A percentile compares a stretch with the other conserved stretches of the same genome.
Conservation (phyloP, 2,329 filamentous ascomycete species). For the Akanthomyces dipterigenus region DNA sequence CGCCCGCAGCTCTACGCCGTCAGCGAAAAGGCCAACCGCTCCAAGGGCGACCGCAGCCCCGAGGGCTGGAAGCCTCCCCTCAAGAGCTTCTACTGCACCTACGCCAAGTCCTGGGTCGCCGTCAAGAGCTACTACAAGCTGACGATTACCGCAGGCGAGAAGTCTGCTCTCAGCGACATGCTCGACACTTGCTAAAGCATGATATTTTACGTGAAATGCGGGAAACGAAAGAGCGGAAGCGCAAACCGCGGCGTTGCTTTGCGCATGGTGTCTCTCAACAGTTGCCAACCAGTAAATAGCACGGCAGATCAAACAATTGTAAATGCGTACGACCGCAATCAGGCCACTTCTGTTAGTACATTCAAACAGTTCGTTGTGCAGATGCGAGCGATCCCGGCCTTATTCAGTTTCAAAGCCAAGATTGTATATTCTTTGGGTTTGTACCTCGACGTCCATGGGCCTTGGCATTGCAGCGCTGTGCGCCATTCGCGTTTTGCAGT, state of each 20-base stretch:
- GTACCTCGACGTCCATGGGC: neutral
- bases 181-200: constrained; percentile 48
- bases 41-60: constrained; percentile 67
- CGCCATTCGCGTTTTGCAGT: constrained; percentile 1
- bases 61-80: constrained; percentile 71
- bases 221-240: neutral
- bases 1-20: constrained; percentile 75
- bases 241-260: neutral
- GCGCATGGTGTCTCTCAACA: neutral
- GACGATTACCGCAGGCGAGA: constrained; percentile 65
- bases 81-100: constrained; percentile 66
- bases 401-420: constrained; percentile 2
- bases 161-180: constrained; percentile 59
- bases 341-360: neutral
- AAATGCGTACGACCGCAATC: constrained; percentile 3
- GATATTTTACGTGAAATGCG: neutral
- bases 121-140: constrained; percentile 70
- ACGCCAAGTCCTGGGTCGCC: constrained; percentile 68
- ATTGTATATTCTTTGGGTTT: neutral
- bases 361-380: neutral
- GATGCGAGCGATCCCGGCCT: neutral
- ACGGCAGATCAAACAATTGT: constrained; percentile 12
- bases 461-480: constrained; percentile 1
- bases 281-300: neutral
- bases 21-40: constrained; percentile 67